phyloP scores from a whole-genome alignment of 2,329 filamentous ascomycete genomes.

The Diatrype stigma region DNA sequence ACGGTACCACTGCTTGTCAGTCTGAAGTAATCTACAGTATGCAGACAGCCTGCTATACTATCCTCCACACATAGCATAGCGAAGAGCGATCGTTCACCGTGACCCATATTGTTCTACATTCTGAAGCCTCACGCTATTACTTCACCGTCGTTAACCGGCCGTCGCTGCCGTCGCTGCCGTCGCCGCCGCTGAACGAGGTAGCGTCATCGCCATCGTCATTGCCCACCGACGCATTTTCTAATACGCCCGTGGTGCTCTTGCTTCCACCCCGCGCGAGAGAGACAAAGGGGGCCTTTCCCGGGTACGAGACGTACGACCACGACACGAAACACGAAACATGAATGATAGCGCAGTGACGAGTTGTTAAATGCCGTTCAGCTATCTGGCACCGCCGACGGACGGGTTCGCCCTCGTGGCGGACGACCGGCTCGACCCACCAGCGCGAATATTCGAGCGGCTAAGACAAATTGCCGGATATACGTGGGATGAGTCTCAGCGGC shows the following conservation, averaged over 20 bases:
- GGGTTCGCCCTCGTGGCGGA: slow-evolving; percentile 44
- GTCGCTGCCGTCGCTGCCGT: too few relatives aligned
- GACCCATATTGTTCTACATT: too few relatives aligned
- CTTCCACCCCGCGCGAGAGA: background rate
- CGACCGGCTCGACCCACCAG: slow-evolving; percentile 58
- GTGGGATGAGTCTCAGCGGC: slow-evolving; percentile 63
- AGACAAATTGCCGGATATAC: slow-evolving; percentile 69
- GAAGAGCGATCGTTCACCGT: too few relatives aligned
- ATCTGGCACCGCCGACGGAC: slow-evolving; percentile 38
- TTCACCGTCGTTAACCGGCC: too few relatives aligned
- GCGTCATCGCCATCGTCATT: too few relatives aligned
- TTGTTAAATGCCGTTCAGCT: background rate
- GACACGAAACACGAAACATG: background rate
- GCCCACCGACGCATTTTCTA: background rate
- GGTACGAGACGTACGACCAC: background rate
- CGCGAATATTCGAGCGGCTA: slow-evolving; percentile 68
- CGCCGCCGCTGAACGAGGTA: too few relatives aligned
- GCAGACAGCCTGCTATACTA: too few relatives aligned
- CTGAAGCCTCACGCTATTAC: too few relatives aligned
- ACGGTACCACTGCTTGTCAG: background rate
- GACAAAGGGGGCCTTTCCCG: background rate
- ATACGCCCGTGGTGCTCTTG: background rate
- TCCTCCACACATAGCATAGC: too few relatives aligned
- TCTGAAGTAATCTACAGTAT: too few relatives aligned
- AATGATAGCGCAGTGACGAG: background rate